Evolutionary conservation across 2,329 filamentous ascomycete genomes (phyloP), one percentile per base, ranked within the genome.

Genomic region (Aspergillus quadricinctus): DNA sequence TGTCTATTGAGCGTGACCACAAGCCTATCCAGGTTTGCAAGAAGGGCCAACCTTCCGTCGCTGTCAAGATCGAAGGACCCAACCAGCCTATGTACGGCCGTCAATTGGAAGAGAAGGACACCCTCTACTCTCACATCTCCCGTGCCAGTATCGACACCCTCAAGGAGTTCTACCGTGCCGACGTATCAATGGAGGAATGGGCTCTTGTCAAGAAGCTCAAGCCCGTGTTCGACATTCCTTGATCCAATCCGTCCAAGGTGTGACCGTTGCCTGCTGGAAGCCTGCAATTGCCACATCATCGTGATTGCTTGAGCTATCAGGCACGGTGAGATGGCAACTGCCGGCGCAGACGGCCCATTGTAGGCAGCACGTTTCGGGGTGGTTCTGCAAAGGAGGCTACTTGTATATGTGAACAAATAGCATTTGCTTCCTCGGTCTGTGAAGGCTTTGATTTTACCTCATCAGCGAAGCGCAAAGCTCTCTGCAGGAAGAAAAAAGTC

Each of bases 1-100:
- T 90, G 55, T 92, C 89, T 1, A 99, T 99, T 70, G 93, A 99
- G 76, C 88, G 95, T 72, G 95, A 99, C 65, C 94, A 99, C 83
- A 99, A 99, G 80, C 86, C 94, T 62, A 88, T 99, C 64, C 84
- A 82, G 9, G 82, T 96, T 56, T 96, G 91, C 80, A 99, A 99
- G 77, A 93, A 92, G 78, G 93, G 93, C 52, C 90, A 96, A 71
- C 94, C 95, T n/a, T 95, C 92, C 1, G 95, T 99, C 9, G 94
- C 94, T 21, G 82, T 99, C 80, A 99, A 99, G 82, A 95, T 99
- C 68, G 95, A 99, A 78, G 93, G 92, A 53, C 78, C 87, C 57
- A 90, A 93, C 72, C 94, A 99, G 79, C 95, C 94, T 17, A 85
- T 88, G 57, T 99, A 99, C 72, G 94, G 94, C 57, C 89, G 94